Evolutionary conservation across 2,329 filamentous ascomycete species (phyloP), one percentile per base, ranked within the genome.

Genomic region (Alternaria gaisen): DNA sequence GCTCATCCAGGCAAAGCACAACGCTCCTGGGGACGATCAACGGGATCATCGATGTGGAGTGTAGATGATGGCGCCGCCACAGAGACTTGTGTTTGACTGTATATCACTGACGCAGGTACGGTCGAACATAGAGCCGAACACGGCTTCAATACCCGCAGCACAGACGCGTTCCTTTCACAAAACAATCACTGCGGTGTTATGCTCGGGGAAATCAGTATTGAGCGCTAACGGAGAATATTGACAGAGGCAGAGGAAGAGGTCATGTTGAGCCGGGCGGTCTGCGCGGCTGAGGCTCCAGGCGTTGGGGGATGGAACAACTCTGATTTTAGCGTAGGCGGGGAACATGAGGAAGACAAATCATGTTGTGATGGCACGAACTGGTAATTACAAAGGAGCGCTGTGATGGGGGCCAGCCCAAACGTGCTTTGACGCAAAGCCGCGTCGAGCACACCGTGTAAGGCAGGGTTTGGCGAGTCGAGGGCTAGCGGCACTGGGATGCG

Each of bases 21-120:
- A 65, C 65, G 71, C 64, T 62, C 64, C 62, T 60, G 57, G 57
- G 56, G 57, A 63, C 66, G 68, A 76, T 74, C 65, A 71, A 70
- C 72, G 62, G 66, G 68, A 75, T 71, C 64, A 62, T 62, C 67
- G 63, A 46, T 60, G 61, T 63, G 65, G 60, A 66, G 65, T 58
- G 63, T 55, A 61, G 64, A 70, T 71, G 61, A 62, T 68, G 74
- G 74, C 70, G 72, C 63, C 71, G 68, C 71, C 66, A 72, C 71
- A 60, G 53, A 66, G 58, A 57, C 62, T 64, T 66, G 63, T 69
- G 61, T 61, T 69, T 60, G 58, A 65, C 30, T 24, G 62, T 69
- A 58, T 58, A 51, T 47, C 12, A 59, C 62, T 69, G 71, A 75
- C 58, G 74, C 75, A 77, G 74, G 74, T 74, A 77, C 73, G 61